phyloP scores from a whole-genome alignment of 495 filamentous ascomycete genomes.

The Parmelia sp. region DNA sequence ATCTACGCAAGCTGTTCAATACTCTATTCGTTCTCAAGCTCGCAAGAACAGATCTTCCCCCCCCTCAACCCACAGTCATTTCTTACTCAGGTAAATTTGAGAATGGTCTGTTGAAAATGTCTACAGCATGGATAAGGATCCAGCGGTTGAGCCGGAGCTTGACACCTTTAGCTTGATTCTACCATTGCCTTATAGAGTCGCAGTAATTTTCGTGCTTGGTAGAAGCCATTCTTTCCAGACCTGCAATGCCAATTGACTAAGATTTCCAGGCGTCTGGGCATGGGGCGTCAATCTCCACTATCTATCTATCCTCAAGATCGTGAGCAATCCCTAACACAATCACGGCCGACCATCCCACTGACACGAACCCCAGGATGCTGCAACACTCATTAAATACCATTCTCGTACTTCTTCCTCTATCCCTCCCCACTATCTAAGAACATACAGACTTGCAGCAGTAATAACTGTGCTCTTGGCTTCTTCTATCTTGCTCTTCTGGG shows the following conservation, averaged over 20 bases:
- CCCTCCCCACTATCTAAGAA: slow-evolving; percentile 65
- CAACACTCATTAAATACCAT: slow-evolving; percentile 72
- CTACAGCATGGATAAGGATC: slow-evolving; percentile 69
- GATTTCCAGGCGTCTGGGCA: slow-evolving; percentile 69
- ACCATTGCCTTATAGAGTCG: slow-evolving; percentile 79
- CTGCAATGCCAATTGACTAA: slow-evolving; percentile 22
- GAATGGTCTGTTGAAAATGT: slow-evolving; percentile 9
- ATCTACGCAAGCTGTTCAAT: neutral
- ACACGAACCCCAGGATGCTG: slow-evolving; percentile 56
- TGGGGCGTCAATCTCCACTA: slow-evolving; percentile 86
- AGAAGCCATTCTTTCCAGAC: slow-evolving; percentile 26
- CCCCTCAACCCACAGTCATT: slow-evolving; percentile 23
- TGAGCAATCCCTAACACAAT: slow-evolving; percentile 31
- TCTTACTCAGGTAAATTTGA: slow-evolving; percentile 19
- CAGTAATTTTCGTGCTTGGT: slow-evolving; percentile 75
- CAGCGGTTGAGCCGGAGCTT: slow-evolving; percentile 69
- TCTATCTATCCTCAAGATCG: slow-evolving; percentile 65
- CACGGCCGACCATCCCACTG: slow-evolving; percentile 13
- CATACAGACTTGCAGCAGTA: slow-evolving; percentile 73
- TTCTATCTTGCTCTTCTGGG: slow-evolving; percentile 77
- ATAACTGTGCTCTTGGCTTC: slow-evolving; percentile 61
- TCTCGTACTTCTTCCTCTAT: slow-evolving; percentile 56
- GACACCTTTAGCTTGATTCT: slow-evolving; percentile 79
- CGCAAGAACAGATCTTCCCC: slow-evolving; percentile 7
- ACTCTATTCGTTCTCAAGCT: slow-evolving; percentile 11